Conservation (phyloP, 2,329 filamentous ascomycete species). For the Ophiostoma sp. region DNA sequence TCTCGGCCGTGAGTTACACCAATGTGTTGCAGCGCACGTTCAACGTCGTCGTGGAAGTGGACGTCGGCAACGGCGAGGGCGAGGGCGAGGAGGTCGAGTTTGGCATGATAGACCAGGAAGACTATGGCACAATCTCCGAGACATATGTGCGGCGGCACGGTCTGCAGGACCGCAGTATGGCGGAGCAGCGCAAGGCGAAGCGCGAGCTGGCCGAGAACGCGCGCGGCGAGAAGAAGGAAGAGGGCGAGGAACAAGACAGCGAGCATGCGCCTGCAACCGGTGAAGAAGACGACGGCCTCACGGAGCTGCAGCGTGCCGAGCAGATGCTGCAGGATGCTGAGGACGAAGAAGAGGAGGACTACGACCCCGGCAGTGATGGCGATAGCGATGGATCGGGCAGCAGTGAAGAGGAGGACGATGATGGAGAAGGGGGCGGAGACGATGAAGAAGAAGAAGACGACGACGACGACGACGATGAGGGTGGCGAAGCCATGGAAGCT, state of each 20-base stretch:
- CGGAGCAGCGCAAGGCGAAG: slow-evolving; percentile 61
- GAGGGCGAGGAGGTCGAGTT: slow-evolving; percentile 63
- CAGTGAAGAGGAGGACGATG: slow-evolving; percentile 49
- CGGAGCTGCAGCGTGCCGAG: slow-evolving; percentile 49
- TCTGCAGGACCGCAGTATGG: slow-evolving; percentile 63
- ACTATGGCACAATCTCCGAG: slow-evolving; percentile 59
- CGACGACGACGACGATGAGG: neutral
- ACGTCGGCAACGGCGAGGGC: slow-evolving; percentile 40
- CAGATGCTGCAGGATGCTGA: slow-evolving; percentile 52
- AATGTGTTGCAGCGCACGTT: slow-evolving; percentile 64
- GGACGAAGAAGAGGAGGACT: slow-evolving; percentile 61
- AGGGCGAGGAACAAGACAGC: slow-evolving; percentile 33
- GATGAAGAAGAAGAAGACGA: slow-evolving; percentile 10
- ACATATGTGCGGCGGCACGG: slow-evolving; percentile 56
- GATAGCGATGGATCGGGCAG: slow-evolving; percentile 53
- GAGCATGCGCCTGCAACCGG: slow-evolving; percentile 25
- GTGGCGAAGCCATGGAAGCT: neutral
- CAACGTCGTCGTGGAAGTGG: slow-evolving; percentile 60
- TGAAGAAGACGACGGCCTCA: slow-evolving; percentile 37
- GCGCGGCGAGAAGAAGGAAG: slow-evolving; percentile 35
- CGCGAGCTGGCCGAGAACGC: slow-evolving; percentile 55
- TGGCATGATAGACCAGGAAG: slow-evolving; percentile 63
- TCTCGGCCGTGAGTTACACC: slow-evolving; percentile 61
- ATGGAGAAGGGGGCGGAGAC: slow-evolving; percentile 27
- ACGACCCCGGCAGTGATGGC: slow-evolving; percentile 56